These are phyloP conservation scores for Pseudocercospora musae DNA, from an alignment of 2,329 filamentous ascomycete species.

Conservation along the genomic window DNA sequence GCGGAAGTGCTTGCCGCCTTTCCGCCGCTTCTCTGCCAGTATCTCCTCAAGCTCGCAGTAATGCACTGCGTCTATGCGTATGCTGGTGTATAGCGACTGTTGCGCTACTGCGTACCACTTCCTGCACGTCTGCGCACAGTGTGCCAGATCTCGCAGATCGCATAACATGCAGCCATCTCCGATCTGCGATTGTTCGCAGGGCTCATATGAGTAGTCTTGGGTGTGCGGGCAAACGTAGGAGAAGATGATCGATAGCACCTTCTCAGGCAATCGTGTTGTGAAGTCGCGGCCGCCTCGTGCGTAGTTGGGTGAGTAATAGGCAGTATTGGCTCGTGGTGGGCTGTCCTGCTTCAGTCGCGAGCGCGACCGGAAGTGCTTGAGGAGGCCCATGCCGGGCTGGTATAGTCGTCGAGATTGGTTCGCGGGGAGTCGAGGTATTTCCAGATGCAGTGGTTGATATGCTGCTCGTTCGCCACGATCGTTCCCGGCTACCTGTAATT, in stretches of 20 bases:
- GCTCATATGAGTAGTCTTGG: slow-evolving; percentile 72
- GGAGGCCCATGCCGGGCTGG: slow-evolving; percentile 43
- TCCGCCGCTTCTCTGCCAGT: slow-evolving; percentile 75
- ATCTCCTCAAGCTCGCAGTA: slow-evolving; percentile 86
- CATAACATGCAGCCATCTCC: slow-evolving; percentile 89
- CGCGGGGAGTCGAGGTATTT: background rate
- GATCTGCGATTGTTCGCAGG: slow-evolving; percentile 74
- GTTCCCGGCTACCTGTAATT: background rate
- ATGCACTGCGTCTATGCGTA: slow-evolving; percentile 90
- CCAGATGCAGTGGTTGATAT: background rate
- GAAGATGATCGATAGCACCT: slow-evolving; percentile 76
- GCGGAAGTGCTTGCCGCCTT: slow-evolving; percentile 43
- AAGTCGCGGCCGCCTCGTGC: slow-evolving; percentile 37
- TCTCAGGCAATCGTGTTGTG: slow-evolving; percentile 56
- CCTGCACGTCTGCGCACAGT: slow-evolving; percentile 71
- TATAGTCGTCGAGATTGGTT: slow-evolving; percentile 4
- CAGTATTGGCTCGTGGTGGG: slow-evolving; percentile 30
- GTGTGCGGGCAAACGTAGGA: slow-evolving; percentile 78
- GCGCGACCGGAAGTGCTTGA: slow-evolving; percentile 48
- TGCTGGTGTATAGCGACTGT: slow-evolving; percentile 68
- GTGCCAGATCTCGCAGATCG: slow-evolving; percentile 81
- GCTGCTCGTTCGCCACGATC: background rate
- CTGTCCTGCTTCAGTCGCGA: slow-evolving; percentile 42
- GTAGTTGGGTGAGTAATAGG: slow-evolving; percentile 12
- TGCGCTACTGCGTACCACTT: slow-evolving; percentile 64